Conservation (phyloP, 1,284 basidiomycete species). For the Crucibulum parvulum region DNA sequence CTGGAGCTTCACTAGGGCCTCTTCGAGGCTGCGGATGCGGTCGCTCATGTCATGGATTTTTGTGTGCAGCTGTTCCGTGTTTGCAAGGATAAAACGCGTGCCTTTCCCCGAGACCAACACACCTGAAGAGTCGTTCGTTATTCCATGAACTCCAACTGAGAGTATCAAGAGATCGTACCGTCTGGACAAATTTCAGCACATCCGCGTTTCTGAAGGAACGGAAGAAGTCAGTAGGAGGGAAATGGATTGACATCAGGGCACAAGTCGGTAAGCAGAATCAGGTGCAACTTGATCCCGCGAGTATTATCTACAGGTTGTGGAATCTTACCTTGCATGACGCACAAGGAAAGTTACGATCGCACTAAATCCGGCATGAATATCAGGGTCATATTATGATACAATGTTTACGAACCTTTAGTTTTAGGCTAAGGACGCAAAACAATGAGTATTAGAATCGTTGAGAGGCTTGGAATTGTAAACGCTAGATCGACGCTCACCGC, state of each 20-base stretch:
- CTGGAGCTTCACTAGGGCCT: slow-evolving; percentile 53
- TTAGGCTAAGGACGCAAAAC: slow-evolving; percentile 39
- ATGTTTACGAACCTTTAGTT: slow-evolving; percentile 48
- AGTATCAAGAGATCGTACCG: slow-evolving; percentile 43
- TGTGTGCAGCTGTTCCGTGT: slow-evolving; percentile 73
- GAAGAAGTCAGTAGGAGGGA: neutral
- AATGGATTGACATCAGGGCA: neutral
- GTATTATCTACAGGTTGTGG: neutral
- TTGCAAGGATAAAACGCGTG: slow-evolving; percentile 78
- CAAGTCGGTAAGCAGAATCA: neutral
- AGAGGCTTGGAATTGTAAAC: neutral
- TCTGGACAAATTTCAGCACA: slow-evolving; percentile 72
- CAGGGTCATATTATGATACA: slow-evolving; percentile 11
- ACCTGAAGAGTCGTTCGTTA: slow-evolving; percentile 43
- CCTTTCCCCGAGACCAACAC: slow-evolving; percentile 80
- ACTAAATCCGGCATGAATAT: slow-evolving; percentile 42
- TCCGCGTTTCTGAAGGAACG: slow-evolving; percentile 58
- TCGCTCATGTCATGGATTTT: slow-evolving; percentile 76
- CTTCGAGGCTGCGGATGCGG: slow-evolving; percentile 72
- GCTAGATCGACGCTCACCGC: slow-evolving; percentile 38
- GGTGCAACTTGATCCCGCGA: slow-evolving; percentile 1
- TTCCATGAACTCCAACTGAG: neutral
- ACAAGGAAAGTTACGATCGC: slow-evolving; percentile 64
- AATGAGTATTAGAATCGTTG: neutral
- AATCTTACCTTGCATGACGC: slow-evolving; percentile 46